Evolutionary conservation across 305 asterid species (phyloP).

Genomic region (Fraxinus albicans): DNA sequence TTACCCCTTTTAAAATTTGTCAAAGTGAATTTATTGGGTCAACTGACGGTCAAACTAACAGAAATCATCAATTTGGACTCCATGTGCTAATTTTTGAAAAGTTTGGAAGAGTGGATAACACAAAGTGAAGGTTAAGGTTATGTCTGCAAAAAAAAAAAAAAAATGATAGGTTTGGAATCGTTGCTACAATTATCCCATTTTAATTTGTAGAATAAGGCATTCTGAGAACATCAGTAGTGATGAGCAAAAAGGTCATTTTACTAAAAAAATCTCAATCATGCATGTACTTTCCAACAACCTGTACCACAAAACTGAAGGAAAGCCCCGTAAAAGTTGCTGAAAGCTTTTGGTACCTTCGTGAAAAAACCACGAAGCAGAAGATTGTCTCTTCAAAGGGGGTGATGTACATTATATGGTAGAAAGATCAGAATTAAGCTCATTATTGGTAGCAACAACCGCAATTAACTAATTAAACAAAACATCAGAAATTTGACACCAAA

Average conservation of each 20-base stretch:
- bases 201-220: not conserved
- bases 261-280: not conserved
- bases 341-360: not conserved
- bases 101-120: no score
- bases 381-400: not conserved
- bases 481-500: not conserved
- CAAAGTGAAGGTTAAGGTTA: no score
- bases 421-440: not conserved
- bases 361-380: not conserved
- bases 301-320: not conserved
- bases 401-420: not conserved
- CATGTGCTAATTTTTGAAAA: no score
- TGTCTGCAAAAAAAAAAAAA: no score
- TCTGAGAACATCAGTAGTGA: not conserved
- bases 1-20: no score
- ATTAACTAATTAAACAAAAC: not conserved
- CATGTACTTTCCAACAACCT: not conserved
- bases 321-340: not conserved
- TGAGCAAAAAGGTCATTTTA: not conserved
- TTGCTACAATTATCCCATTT: no score
- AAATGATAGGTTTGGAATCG: no score
- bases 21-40: no score
- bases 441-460: not conserved
- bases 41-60: no score
- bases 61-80: no score